Evolutionary conservation across 257 asterid species (phyloP), one percentile per base, ranked within the genome.

Genomic region (Buddleja alternifolia): DNA sequence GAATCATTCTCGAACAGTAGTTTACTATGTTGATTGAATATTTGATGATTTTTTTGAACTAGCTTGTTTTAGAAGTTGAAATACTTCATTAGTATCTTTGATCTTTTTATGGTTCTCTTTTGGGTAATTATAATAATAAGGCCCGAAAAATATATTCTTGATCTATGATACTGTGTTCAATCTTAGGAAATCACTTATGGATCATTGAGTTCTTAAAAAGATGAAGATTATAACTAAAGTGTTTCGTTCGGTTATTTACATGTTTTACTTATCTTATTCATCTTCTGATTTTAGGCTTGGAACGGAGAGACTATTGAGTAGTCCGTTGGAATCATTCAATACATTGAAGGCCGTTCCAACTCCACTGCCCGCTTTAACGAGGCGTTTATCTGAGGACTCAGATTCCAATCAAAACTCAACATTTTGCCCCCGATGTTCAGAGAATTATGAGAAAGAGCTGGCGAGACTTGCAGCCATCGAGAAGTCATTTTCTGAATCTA

Each of bases 381-480:
- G 78, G 70, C 81, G 55, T 6, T 14, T 64, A 7, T 53, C 83
- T 0, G 95, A 85, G 78, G 87, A 80, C 75, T n/a, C 62, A 37
- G 81, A 80, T 71, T 66, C 78, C 15, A 69, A 78, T 56, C 80
- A 75, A 47, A 77, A 70, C 64, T n/a, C 79, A 8, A 53, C 83
- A 2, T 69, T 80, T 21, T 90, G 96, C 67, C 84, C 93, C 21
- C 85, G 73, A 40, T 90, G 95, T 72, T 75, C 79, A 12, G 85
- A 71, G 73, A 85, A 77, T 69, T 84, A 73, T 12, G 91, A 86
- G 0, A 85, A 74, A 47, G 97, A 90, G 82, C 75, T 82, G n/a
- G 75, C 82, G 2, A 78, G 75, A 63, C 84, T 88, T 15, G 78
- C 72, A 11, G 83, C 90, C 6, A 79, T 77, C 20, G 94, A 84